Conservation (phyloP, 2,329 filamentous ascomycete species). For the Arthrobotrys musiformis region DNA sequence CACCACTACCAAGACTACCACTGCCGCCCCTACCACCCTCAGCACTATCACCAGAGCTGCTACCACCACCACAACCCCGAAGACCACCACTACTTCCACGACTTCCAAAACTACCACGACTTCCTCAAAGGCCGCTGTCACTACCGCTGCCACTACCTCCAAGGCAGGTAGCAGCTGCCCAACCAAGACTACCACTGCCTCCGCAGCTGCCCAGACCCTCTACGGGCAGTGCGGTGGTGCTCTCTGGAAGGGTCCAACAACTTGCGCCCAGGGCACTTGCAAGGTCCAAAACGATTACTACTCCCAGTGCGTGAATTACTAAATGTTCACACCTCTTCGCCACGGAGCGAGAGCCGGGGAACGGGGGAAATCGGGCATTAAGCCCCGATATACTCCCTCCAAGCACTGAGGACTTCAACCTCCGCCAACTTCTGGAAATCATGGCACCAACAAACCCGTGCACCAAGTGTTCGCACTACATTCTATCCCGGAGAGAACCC, state of each 20-base stretch:
- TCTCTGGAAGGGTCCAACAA: slow-evolving; percentile 63
- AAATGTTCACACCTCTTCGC: slow-evolving; percentile 14
- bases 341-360: slow-evolving; percentile 22
- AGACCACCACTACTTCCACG: neutral
- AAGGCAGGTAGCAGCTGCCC: slow-evolving; percentile 7
- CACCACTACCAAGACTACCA: neutral
- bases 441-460: slow-evolving; percentile 1
- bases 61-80: slow-evolving; percentile 22
- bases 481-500: slow-evolving; percentile 1
- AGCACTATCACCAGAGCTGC: slow-evolving; percentile 8
- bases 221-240: slow-evolving; percentile 65
- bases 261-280: slow-evolving; percentile 64
- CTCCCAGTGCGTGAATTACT: slow-evolving; percentile 63
- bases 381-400: neutral
- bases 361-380: neutral
- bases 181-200: slow-evolving; percentile 18
- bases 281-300: slow-evolving; percentile 65
- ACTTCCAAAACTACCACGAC: slow-evolving; percentile 6
- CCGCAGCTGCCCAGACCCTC: slow-evolving; percentile 60
- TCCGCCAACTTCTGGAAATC: neutral
- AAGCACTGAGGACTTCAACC: neutral
- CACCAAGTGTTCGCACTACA: slow-evolving; percentile 25
- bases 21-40: slow-evolving; percentile 15
- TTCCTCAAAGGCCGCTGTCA: slow-evolving; percentile 9
- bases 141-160: neutral